Conservation (phyloP, 495 filamentous ascomycete species). For the Xylaria scruposa region DNA sequence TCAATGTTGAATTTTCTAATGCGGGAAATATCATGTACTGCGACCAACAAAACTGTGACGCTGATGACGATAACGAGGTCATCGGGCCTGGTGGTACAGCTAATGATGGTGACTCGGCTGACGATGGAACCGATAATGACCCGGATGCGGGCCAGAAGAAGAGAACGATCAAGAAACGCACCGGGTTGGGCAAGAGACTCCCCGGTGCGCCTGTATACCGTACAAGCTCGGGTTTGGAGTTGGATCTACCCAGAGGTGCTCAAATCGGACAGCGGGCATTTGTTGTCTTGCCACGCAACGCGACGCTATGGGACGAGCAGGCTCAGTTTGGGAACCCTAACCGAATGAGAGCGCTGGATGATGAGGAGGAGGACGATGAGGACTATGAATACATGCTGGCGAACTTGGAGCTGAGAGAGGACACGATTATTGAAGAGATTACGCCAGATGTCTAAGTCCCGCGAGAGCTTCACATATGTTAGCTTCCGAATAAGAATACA, state of each 20-base stretch:
- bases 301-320: slow-evolving; percentile 14
- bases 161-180: slow-evolving; percentile 1
- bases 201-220: slow-evolving; percentile 8
- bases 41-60: slow-evolving; percentile 1
- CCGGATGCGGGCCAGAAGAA: slow-evolving; percentile 10
- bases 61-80: slow-evolving; percentile 7
- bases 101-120: slow-evolving; percentile 8
- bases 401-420: slow-evolving; percentile 13
- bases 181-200: slow-evolving; percentile 1
- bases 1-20: slow-evolving; percentile 9
- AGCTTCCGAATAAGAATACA: background rate
- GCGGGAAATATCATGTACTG: slow-evolving; percentile 12
- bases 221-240: slow-evolving; percentile 11
- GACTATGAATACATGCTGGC: slow-evolving; percentile 14
- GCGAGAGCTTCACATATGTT: background rate
- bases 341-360: background rate
- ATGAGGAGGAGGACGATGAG: slow-evolving; percentile 2
- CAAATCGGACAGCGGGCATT: slow-evolving; percentile 18
- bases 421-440: slow-evolving; percentile 14
- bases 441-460: background rate
- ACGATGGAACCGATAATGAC: background rate
- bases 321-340: slow-evolving; percentile 17
- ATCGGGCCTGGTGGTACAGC: background rate
- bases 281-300: slow-evolving; percentile 19
- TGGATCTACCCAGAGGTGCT: slow-evolving; percentile 3